A percentile compares a stretch with the other conserved stretches of the same genome.
Evolutionary conservation across 495 filamentous ascomycete genomes (phyloP).

Genomic region (Ascodesmis nigricans): DNA sequence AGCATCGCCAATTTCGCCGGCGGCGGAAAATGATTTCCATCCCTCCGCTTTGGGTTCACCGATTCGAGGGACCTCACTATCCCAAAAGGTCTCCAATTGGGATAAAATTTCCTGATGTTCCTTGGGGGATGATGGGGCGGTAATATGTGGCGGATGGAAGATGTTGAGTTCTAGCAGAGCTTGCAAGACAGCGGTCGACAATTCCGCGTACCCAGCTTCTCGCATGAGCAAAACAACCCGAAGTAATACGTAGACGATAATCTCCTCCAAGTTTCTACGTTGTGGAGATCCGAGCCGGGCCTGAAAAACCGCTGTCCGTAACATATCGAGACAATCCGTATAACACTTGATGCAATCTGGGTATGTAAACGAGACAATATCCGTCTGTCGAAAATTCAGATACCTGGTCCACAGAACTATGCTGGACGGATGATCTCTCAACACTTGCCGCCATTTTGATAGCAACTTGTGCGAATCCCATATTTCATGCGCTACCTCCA

Average conservation of each 20-base stretch:
- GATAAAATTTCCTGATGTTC: slow-evolving; percentile 14
- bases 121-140: slow-evolving; percentile 5
- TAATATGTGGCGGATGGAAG: slow-evolving; percentile 27
- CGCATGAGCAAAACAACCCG: slow-evolving; percentile 48
- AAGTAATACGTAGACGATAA: slow-evolving; percentile 52
- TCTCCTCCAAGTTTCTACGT: slow-evolving; percentile 23
- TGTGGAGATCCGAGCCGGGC: slow-evolving; percentile 11
- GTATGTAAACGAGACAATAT: slow-evolving; percentile 44
- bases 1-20: slow-evolving; percentile 18
- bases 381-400: slow-evolving; percentile 52
- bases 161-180: slow-evolving; percentile 54
- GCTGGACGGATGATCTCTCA: slow-evolving; percentile 34
- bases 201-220: slow-evolving; percentile 63
- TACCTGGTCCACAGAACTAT: slow-evolving; percentile 51
- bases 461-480: slow-evolving; percentile 46
- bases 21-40: slow-evolving; percentile 37
- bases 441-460: slow-evolving; percentile 40
- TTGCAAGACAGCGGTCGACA: slow-evolving; percentile 65
- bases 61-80: slow-evolving; percentile 57
- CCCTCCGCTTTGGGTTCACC: slow-evolving; percentile 52
- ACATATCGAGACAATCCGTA: slow-evolving; percentile 29
- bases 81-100: slow-evolving; percentile 47
- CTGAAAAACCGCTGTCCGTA: slow-evolving; percentile 24
- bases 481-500: slow-evolving; percentile 45
- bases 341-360: slow-evolving; percentile 38